Percentiles rank a stretch among this genome's conserved stretches.
Evolutionary conservation across 768 basidiomycete genomes (phyloP).

Genomic region (Tephrocybe sp.): DNA sequence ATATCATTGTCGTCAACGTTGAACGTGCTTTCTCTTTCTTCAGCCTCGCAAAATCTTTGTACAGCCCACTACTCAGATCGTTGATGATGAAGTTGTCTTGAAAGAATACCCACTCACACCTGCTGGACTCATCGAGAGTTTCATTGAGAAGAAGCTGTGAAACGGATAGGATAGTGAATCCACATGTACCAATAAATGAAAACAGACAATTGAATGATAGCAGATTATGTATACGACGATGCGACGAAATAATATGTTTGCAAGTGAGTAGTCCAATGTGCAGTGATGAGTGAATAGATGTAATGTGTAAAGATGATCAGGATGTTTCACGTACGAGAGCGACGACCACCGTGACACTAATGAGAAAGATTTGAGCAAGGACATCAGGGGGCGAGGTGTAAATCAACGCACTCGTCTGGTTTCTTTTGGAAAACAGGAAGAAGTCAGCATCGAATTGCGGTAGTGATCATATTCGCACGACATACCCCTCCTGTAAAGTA

Average conservation of each 20-base stretch:
- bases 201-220: constrained; percentile 10
- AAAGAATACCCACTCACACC: constrained; percentile 77
- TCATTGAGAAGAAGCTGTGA: constrained; percentile 67
- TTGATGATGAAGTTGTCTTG: constrained; percentile 64
- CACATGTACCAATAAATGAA: constrained; percentile 10
- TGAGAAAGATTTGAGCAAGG: constrained; percentile 12
- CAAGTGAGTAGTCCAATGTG: constrained; percentile 13
- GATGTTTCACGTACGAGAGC: constrained; percentile 64
- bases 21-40: background rate
- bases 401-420: constrained; percentile 67
- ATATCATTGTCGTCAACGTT: constrained; percentile 2
- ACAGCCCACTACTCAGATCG: constrained; percentile 75
- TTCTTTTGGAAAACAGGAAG: constrained; percentile 47
- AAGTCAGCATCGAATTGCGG: constrained; percentile 11
- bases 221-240: constrained; percentile 13
- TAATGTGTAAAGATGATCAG: constrained; percentile 25
- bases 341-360: constrained; percentile 69
- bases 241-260: constrained; percentile 6
- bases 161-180: background rate
- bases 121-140: constrained; percentile 76
- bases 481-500: constrained; percentile 72
- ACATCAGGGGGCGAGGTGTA: background rate
- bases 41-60: constrained; percentile 85
- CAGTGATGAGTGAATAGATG: constrained; percentile 11
- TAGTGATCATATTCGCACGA: constrained; percentile 19